Evolutionary conservation across 768 basidiomycete genomes (phyloP).

Genomic region (Hemileccinum rubropunctum): DNA sequence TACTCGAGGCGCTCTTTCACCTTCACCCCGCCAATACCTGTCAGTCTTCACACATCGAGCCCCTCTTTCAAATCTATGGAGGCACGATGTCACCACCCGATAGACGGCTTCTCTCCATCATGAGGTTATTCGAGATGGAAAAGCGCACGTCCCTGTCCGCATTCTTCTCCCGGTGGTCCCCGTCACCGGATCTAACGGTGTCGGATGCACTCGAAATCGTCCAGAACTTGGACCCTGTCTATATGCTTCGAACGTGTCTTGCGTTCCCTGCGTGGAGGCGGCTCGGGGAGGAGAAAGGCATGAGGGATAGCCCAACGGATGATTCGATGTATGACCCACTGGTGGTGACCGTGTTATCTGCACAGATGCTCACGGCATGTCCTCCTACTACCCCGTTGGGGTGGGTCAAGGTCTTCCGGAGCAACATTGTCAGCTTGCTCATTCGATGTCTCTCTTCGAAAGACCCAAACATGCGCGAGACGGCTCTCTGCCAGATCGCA

Average conservation of each 20-base stretch:
- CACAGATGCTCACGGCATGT: conserved; percentile 59
- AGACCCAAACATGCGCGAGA: conserved; percentile 53
- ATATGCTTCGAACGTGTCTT: conserved; percentile 68
- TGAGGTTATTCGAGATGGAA: conserved; percentile 74
- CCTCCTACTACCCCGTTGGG: conserved; percentile 54
- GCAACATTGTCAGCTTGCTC: conserved; percentile 72
- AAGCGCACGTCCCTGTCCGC: conserved; percentile 62
- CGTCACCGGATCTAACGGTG: conserved; percentile 41
- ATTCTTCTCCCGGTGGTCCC: conserved; percentile 66
- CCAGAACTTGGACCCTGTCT: conserved; percentile 63
- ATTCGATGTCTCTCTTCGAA: conserved; percentile 71
- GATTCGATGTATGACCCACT: conserved; percentile 72
- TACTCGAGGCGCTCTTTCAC: conserved; percentile 67
- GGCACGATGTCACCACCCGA: conserved; percentile 72
- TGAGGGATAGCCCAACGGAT: conserved; percentile 29
- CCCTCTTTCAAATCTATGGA: conserved; percentile 68
- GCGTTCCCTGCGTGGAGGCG: conserved; percentile 67
- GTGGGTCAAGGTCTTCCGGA: conserved; percentile 87
- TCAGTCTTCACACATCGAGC: conserved; percentile 80
- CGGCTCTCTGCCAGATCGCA: conserved; percentile 61
- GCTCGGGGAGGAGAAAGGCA: conserved; percentile 37
- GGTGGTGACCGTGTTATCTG: conserved; percentile 67
- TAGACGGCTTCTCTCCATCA: conserved; percentile 64
- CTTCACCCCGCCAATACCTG: conserved; percentile 81
- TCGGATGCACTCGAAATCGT: conserved; percentile 60